Percentiles rank a stretch among this genome's conserved stretches.
Conservation (phyloP, 2,329 filamentous ascomycete species). For the Tolypocladium inflatum region DNA sequence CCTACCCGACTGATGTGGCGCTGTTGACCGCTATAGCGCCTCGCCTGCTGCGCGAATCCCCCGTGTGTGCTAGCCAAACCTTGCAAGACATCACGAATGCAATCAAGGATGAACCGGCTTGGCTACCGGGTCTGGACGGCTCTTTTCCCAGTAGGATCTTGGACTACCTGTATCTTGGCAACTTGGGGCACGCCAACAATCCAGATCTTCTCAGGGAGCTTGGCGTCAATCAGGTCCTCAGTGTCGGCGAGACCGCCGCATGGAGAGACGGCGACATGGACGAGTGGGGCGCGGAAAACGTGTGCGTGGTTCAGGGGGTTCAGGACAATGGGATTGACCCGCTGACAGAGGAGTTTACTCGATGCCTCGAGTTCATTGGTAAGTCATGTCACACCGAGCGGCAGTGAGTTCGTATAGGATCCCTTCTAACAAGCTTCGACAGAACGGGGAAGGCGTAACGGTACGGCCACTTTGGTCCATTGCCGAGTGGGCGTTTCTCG, state of each 20-base stretch:
- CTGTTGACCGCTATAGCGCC: conserved; percentile 69
- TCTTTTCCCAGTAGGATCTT: conserved; percentile 83
- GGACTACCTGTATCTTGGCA: conserved; percentile 94
- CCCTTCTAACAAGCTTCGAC: conserved; percentile 6
- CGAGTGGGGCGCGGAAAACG: conserved; percentile 66
- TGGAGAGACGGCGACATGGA: conserved; percentile 67
- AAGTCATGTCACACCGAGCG: conserved; percentile 7
- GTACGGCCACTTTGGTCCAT: conserved; percentile 84
- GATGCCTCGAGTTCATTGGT: conserved; percentile 91
- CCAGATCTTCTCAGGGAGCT: conserved; percentile 69
- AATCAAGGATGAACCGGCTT: conserved; percentile 56
- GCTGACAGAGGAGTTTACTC: conserved; percentile 73
- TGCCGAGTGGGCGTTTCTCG: conserved; percentile 93
- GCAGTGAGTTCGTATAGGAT: neutral
- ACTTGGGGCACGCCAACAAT: conserved; percentile 89
- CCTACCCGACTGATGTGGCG: conserved; percentile 82
- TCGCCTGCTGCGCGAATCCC: conserved; percentile 65
- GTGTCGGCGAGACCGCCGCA: conserved; percentile 78
- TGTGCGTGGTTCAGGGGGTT: conserved; percentile 74
- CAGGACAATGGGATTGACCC: conserved; percentile 97
- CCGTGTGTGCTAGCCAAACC: conserved; percentile 38
- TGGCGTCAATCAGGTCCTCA: conserved; percentile 80
- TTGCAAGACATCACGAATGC: conserved; percentile 43
- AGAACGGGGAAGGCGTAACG: conserved; percentile 72
- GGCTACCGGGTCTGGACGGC: conserved; percentile 78